Base-by-base conservation (phyloP, 2,329 filamentous ascomycete species). In the Xylariaceae sp. region DNA sequence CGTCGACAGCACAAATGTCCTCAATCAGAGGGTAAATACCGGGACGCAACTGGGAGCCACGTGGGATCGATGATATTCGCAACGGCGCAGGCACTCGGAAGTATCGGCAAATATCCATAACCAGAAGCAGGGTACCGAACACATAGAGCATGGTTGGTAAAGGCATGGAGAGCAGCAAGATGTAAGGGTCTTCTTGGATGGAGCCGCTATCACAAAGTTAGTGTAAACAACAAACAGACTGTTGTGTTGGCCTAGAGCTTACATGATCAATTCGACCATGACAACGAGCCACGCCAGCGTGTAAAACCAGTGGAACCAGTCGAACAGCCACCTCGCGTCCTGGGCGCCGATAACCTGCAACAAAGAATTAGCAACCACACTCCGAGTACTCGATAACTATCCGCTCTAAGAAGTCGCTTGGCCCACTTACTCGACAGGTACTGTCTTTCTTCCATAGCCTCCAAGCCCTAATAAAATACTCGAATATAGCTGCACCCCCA, bases 221-320 rank as follows among this genome's bases (percentile, higher is more conserved):
- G 35, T 16, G 19, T 22, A 9, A 15, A 9, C 7, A 3, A 3
- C 16, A 29, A 8, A 19, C n/a, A 19, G 3, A 15, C 12, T n/a
- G 34, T 33, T 15, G 34, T 2, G 9, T 30, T 4, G 9, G n/a
- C n/a, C n/a, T n/a, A 19, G 15, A 18, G 48, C 56, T 52, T 51
- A 60, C 55, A 74, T 67, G 48, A 78, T 74, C 17, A 78, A 64
- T 49, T 78, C 73, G 37, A 76, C 64, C 71, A 78, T 76, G 52
- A 78, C 66, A 42, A 76, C 69, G 36, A 76, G 64, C 73, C 74
- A 77, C 11, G 68, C 73, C 3, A 76, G 52, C 3, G 69, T 70
- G 34, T 76, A 68, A 48, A 76, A 76, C 74, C 74, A 78, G 43
- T 78, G 75, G 54, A 78, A 78, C 64, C 68, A 77, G 44, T 79